These are phyloP conservation scores for Ambrosiella xylebori DNA, from an alignment of 2,329 filamentous ascomycete species.

Conservation along the genomic window DNA sequence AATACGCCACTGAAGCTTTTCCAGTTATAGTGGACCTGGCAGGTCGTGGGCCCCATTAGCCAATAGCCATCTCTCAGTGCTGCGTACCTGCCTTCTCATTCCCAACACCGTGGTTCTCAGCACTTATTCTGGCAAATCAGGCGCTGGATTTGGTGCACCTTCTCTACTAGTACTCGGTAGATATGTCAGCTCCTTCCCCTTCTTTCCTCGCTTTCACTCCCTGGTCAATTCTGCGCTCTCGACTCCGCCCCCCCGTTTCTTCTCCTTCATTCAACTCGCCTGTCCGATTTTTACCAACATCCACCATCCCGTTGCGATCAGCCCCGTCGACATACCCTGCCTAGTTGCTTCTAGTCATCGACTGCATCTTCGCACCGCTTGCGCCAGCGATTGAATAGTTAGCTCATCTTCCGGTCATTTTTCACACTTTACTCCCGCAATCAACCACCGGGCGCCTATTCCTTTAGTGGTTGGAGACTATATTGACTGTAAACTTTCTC, in stretches of 20 bases:
- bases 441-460: no score
- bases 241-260: neutral
- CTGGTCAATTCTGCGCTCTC: neutral
- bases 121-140: neutral
- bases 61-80: neutral
- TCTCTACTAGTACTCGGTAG: neutral
- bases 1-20: neutral
- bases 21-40: neutral
- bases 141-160: neutral
- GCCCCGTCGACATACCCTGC: neutral
- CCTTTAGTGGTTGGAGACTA: no score
- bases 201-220: slow-evolving; percentile 2
- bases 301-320: neutral
- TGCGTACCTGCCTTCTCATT: neutral
- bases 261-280: neutral
- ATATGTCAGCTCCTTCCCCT: neutral
- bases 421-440: no score
- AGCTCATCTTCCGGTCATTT: no score
- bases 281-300: neutral
- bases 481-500: no score
- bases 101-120: neutral
- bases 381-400: neutral
- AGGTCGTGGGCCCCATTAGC: neutral
- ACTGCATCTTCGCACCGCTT: neutral
- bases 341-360: no score